These are phyloP conservation scores for Brassica cretica DNA, from an alignment of 345 rosid genomes.

Conservation along the genomic window DNA sequence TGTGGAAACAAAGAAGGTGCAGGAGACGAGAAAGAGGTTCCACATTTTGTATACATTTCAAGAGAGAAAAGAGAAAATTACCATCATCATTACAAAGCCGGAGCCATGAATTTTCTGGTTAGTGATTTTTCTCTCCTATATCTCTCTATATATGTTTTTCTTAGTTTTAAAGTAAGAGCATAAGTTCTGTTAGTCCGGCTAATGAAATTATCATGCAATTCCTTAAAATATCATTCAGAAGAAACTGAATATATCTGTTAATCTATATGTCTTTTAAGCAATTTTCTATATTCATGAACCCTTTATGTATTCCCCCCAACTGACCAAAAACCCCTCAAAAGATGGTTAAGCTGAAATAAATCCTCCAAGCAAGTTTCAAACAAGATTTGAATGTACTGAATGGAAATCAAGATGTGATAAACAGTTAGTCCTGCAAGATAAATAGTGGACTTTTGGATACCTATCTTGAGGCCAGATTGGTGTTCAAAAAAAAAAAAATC, in stretches of 20 bases:
- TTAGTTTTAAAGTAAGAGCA: neutral
- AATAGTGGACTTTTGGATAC: neutral
- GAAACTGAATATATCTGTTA: neutral
- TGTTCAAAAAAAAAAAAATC: neutral
- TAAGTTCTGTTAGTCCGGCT: neutral
- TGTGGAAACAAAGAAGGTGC: neutral
- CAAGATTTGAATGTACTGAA: neutral
- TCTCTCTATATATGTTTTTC: neutral
- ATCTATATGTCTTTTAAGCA: neutral
- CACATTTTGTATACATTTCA: slow-evolving; percentile 4
- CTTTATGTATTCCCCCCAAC: neutral
- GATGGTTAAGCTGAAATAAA: neutral
- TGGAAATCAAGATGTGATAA: neutral
- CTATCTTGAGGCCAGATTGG: neutral
- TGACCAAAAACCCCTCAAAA: neutral
- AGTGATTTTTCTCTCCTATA: neutral
- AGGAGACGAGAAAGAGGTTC: slow-evolving; percentile 2
- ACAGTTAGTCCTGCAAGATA: neutral
- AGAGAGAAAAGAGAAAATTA: neutral
- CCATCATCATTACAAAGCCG: slow-evolving; percentile 7
- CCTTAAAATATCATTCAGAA: neutral
- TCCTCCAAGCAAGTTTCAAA: neutral
- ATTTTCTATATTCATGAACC: neutral
- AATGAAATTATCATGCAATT: neutral
- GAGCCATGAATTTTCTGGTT: slow-evolving; percentile 10